Base-by-base conservation (phyloP, 2,329 filamentous ascomycete genomes). In the Penicillium capsulatum region DNA sequence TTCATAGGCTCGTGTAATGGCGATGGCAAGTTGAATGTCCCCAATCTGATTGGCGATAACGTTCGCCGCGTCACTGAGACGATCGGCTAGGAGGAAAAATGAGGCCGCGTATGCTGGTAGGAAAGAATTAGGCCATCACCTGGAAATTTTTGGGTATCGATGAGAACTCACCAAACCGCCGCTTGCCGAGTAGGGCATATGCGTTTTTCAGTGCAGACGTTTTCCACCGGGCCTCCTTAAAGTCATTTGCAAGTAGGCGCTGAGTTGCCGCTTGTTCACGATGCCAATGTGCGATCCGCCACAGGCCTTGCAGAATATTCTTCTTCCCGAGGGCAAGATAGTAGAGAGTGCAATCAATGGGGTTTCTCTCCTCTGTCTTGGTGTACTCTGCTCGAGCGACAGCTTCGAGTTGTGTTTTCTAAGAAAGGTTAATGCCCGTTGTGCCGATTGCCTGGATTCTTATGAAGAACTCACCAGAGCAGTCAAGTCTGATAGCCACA, bases 261-360 rank as follows among this genome's bases (percentile, higher is more conserved):
- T 83, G 79, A 0, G 92, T 98, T 0, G 84, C 81, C 2, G 66
- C 71, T 64, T 97, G 92, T 63, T 98, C 94, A 42, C 77, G 80
- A 54, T 94, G 84, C 83, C 92, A 92, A 28, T 73, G 80, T 4
- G 92, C 90, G 79, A 97, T 96, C 13, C 94, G 81, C 92, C 92
- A 98, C 1, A 98, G 73, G 0, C 89, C 90, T 50, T 94, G 79
- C 1, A 98, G 76, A 0, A 97, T 84, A 2, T 84, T 76, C 64
- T 98, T 98, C 70, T 96, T 97, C 50, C 77, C 79, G 9, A 98
- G 74, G 0, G 94, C 91, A 13, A 98, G 74, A 61, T 97, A 98
- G 67, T 85, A 94, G 7, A 98, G 70, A 50, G 84, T 87, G 66
- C 92, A 97, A 56, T 95, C 85, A 7, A 94, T 80, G 0, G 92